Evolutionary conservation across 768 basidiomycete species (phyloP), one percentile per base, ranked within the genome.

Genomic region (Saitozyma podzolica): DNA sequence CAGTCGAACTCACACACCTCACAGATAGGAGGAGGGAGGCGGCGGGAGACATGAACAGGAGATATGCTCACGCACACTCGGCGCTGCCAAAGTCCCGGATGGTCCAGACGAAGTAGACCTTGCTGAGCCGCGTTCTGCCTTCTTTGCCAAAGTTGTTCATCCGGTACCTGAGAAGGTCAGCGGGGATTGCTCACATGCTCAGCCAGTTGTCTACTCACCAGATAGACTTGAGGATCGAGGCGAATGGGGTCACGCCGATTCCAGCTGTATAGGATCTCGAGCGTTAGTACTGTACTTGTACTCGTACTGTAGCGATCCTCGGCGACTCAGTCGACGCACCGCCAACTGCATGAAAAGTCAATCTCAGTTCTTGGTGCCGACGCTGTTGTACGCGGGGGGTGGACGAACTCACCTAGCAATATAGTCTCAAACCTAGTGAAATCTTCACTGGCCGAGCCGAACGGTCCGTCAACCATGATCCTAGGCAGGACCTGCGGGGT

Each of bases 171-270:
- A 29, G 29, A 29, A 29, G 29, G 29, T 29, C 29, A 29, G 29
- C 67, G 65, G 43, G 9, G 56, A 49, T 19, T 13, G 37, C 13
- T 56, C 17, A 50, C 11, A 29, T 29, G 29, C 37, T 14, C 43
- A 57, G n/a, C 29, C 29, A 29, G 29, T 29, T 9, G 40, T 43
- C 17, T 92, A 29, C 29, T 29, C 29, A 29, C 29, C 92, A 94
- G 72, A 94, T 91, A 13, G 89, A 88, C 80, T 94, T 83, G 75
- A 94, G 88, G 54, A 83, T 80, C 9, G 90, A 91, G 57, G 94
- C 92, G 71, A 97, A 96, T 3, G 94, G 94, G 0, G 94, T 96
- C 42, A 96, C 92, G 69, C 94, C 94, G 64, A 98, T 97, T 80
- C 94, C 95, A 59, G 90, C 92, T 72, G 19, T 16, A 11, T 7